A percentile compares a stretch with the other conserved stretches of the same genome.
Evolutionary conservation across 345 rosid species (phyloP).

Genomic region (Gossypium australe): DNA sequence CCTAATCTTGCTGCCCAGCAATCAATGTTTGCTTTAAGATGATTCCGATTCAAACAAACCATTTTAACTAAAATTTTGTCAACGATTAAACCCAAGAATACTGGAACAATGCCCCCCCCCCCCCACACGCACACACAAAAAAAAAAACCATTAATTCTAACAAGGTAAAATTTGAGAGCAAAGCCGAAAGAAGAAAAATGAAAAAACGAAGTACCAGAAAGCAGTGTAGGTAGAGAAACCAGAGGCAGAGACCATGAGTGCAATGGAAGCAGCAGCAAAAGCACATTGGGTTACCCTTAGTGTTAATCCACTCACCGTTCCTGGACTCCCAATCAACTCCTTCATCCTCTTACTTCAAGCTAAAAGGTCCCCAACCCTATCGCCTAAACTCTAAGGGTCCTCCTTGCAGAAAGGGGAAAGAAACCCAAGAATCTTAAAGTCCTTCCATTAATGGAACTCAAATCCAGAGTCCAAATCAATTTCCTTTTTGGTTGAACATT

Average conservation of each 20-base stretch:
- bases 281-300: constrained; percentile 68
- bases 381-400: neutral
- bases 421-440: constrained; percentile 24
- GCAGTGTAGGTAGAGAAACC: constrained; percentile 67
- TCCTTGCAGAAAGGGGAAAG: neutral
- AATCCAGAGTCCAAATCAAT: constrained; percentile 4
- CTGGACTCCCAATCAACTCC: constrained; percentile 79
- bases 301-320: constrained; percentile 62
- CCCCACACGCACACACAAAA: neutral
- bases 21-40: neutral
- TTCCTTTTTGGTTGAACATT: neutral
- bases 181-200: neutral
- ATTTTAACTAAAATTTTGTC: neutral
- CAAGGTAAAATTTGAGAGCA: constrained; percentile 2
- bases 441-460: constrained; percentile 11
- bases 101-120: neutral
- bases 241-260: constrained; percentile 56
- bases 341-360: constrained; percentile 40
- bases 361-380: neutral
- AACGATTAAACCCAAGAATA: neutral
- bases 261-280: constrained; percentile 73
- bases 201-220: constrained; percentile 45
- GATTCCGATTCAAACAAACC: neutral
- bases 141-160: neutral
- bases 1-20: neutral